These are phyloP conservation scores for Dalbergia cochinchinensis DNA, from an alignment of 306 rosid genomes.

Conservation along the genomic window DNA sequence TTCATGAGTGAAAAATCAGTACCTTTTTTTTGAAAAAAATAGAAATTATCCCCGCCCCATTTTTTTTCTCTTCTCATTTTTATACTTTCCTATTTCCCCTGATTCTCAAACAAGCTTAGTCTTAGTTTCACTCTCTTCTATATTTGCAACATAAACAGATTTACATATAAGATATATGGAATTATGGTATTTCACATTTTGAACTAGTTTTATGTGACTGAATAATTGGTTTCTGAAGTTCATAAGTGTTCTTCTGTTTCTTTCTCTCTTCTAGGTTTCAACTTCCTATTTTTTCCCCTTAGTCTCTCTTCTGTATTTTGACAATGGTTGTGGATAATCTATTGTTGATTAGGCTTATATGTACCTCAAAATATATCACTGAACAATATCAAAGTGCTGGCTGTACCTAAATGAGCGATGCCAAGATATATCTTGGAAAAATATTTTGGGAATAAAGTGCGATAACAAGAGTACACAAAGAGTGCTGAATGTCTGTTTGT, in stretches of 20 bases:
- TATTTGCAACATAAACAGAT: neutral
- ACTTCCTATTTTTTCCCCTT: neutral
- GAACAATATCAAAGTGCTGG: constrained; percentile 14
- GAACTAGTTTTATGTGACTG: neutral
- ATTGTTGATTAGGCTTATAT: constrained; percentile 3
- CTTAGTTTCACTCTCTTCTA: neutral
- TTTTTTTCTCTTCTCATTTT: neutral
- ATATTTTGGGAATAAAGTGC: constrained; percentile 25
- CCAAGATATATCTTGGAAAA: neutral
- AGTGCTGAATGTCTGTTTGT: constrained; percentile 21
- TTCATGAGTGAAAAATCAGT: neutral
- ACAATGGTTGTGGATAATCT: neutral
- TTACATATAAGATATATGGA: neutral
- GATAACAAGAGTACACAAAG: constrained; percentile 8
- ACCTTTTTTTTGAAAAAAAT: no score
- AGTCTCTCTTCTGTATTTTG: neutral
- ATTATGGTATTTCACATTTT: neutral
- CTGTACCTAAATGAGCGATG: neutral
- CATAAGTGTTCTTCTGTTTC: neutral
- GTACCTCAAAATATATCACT: neutral
- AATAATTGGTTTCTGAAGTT: constrained; percentile 6
- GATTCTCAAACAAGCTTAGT: neutral
- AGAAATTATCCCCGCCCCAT: neutral
- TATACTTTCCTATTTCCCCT: no score
- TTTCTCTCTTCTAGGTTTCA: neutral